These are phyloP conservation scores for Avicennia marina DNA, from an alignment of 257 asterid species.

Conservation along the genomic window DNA sequence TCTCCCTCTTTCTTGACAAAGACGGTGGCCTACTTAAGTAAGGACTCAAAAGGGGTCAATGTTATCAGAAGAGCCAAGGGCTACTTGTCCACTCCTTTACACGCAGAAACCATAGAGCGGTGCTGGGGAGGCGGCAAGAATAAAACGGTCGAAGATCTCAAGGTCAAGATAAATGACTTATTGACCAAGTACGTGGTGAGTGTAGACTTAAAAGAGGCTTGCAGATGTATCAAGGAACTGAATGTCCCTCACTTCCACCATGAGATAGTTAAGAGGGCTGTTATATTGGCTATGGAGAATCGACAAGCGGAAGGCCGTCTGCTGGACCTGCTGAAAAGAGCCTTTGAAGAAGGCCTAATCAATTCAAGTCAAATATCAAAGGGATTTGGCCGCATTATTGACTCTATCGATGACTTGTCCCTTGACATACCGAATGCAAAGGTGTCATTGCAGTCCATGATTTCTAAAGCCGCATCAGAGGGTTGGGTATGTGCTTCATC, in stretches of 20 bases:
- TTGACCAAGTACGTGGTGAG: conserved; percentile 63
- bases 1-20: conserved; percentile 84
- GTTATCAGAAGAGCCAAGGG: conserved; percentile 72
- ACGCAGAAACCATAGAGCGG: conserved; percentile 72
- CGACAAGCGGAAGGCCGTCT: conserved; percentile 47
- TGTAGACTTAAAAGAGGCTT: conserved; percentile 80
- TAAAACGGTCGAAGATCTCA: conserved; percentile 74
- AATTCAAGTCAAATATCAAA: conserved; percentile 85
- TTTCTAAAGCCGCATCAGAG: conserved; percentile 84
- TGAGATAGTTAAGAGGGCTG: conserved; percentile 81
- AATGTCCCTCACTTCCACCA: conserved; percentile 87
- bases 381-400: conserved; percentile 76
- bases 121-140: conserved; percentile 93
- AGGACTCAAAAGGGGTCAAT: conserved; percentile 60
- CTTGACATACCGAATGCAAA: conserved; percentile 86
- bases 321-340: conserved; percentile 53
- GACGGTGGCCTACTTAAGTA: conserved; percentile 38
- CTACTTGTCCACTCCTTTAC: conserved; percentile 77
- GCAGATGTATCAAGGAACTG: conserved; percentile 71
- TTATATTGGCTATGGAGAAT: conserved; percentile 85
- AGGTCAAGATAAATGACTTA: conserved; percentile 54
- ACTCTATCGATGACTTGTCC: conserved; percentile 65
- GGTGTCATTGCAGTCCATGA: conserved; percentile 54
- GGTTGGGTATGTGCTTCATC: conserved; percentile 94
- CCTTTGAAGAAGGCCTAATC: conserved; percentile 68